A percentile compares a stretch with the other conserved stretches of the same genome.
Evolutionary conservation across 768 basidiomycete species (phyloP).

Genomic region (Postia placenta): DNA sequence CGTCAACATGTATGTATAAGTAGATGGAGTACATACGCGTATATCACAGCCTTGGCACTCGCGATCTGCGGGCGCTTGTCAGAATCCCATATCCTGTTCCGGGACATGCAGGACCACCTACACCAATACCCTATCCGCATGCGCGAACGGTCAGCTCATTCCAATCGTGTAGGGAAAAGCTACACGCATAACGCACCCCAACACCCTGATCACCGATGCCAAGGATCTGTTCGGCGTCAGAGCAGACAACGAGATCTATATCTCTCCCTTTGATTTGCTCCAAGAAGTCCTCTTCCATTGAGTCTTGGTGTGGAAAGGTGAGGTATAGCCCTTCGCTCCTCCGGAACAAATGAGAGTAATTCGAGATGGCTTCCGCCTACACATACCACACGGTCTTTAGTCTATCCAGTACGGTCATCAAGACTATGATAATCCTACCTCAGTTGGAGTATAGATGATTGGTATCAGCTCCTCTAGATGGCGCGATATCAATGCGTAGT

Average conservation of each 20-base stretch:
- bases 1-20: background rate
- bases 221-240: slow-evolving; percentile 81
- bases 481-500: slow-evolving; percentile 49
- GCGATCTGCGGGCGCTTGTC: slow-evolving; percentile 44
- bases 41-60: slow-evolving; percentile 72
- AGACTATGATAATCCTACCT: slow-evolving; percentile 46
- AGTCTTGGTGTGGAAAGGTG: slow-evolving; percentile 48
- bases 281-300: slow-evolving; percentile 73
- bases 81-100: background rate
- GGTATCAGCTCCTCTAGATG: slow-evolving; percentile 45
- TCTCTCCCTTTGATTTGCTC: slow-evolving; percentile 56
- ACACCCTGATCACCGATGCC: slow-evolving; percentile 77
- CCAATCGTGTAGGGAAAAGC: background rate
- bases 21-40: slow-evolving; percentile 39
- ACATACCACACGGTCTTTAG: too few relatives aligned
- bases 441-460: slow-evolving; percentile 81
- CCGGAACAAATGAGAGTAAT: slow-evolving; percentile 81
- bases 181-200: slow-evolving; percentile 35
- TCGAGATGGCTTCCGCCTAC: slow-evolving; percentile 73
- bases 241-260: slow-evolving; percentile 77
- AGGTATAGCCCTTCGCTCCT: slow-evolving; percentile 75
- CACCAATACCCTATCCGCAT: slow-evolving; percentile 31
- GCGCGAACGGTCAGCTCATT: background rate
- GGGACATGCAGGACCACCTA: slow-evolving; percentile 9
- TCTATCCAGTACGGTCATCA: too few relatives aligned